Base-by-base conservation (phyloP, 2,329 filamentous ascomycete species). In the Calonectria leucothoes region DNA sequence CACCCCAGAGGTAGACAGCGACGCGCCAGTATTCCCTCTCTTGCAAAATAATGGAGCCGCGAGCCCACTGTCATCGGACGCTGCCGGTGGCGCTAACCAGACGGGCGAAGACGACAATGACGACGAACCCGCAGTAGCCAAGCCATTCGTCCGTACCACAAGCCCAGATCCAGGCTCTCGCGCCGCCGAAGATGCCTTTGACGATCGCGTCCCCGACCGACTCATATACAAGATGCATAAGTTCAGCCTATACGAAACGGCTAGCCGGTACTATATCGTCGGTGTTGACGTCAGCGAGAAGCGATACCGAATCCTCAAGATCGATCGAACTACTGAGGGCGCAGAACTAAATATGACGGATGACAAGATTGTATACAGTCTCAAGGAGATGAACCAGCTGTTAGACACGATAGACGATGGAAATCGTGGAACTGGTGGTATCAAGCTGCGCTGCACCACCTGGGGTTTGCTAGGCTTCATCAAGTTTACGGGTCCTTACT, bases 391-490 rank as follows among this genome's bases (percentile, higher is more conserved):
- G 92, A 95, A 94, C 80, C 93, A 97, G 83, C 89, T 98, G n/a
- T 87, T 99, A 59, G 95, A 97, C 82, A 94, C 96, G 20, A 97
- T 99, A 71, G 95, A 98, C 80, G 95, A 98, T 82, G 97, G 97
- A 0, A 99, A 98, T 84, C 96, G 94, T 81, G 93, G 91, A 10
- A 95, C 95, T 0, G 97, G 97, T 29, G 97, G 97, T 1, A 90
- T 99, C 85, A 97, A 94, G 83, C 89, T 98, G 70, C 95, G 94
- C 73, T 97, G 94, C 83, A 97, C 93, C 72, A 95, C 94, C 6
- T 99, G 96, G 97, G 97, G 97, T 2, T 86, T 99, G 31, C 87
- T 99, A 31, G 97, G 97, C 5, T 99, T 99, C 84, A 97, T 99
- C 83, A 91, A 94, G 74, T 98, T 99, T 83, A 99, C 97, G 0